A percentile compares a stretch with the other conserved stretches of the same genome.
Conservation (phyloP, 805 yeast species). For the Saccharomycopsis schoenii region DNA sequence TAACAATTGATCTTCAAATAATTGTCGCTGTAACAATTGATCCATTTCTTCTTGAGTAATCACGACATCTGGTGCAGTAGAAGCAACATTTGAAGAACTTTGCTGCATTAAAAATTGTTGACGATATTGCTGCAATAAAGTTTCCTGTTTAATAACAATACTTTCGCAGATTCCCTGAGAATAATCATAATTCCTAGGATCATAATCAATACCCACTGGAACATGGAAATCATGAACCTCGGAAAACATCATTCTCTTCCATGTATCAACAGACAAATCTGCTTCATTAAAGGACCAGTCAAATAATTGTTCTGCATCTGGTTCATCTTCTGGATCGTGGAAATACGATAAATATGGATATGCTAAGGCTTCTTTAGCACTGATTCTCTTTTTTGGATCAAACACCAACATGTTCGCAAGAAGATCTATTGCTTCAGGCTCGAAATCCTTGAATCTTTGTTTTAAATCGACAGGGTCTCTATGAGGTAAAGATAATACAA, state of each 20-base stretch:
- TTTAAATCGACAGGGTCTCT: constrained; percentile 85
- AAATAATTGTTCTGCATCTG: constrained; percentile 82
- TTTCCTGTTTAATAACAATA: constrained; percentile 13
- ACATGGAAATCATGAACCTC: constrained; percentile 77
- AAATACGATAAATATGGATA: constrained; percentile 92
- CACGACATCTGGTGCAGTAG: neutral
- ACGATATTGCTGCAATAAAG: constrained; percentile 1
- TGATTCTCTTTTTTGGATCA: constrained; percentile 89
- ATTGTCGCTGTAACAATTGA: neutral
- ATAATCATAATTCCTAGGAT: constrained; percentile 7
- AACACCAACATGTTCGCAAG: constrained; percentile 85
- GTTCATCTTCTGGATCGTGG: constrained; percentile 97
- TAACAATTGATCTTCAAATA: neutral
- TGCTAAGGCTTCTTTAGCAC: constrained; percentile 80
- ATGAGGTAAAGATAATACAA: constrained; percentile 88
- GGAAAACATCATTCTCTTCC: constrained; percentile 99
- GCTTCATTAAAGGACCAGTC: constrained; percentile 99
- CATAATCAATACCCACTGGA: constrained; percentile 4
- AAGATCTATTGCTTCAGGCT: constrained; percentile 80
- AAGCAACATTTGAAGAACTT: neutral
- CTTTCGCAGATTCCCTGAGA: constrained; percentile 12
- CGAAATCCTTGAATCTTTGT: constrained; percentile 69
- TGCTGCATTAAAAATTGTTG: neutral
- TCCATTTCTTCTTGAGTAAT: neutral
- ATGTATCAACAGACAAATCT: constrained; percentile 92